Evolutionary conservation across 1,139 yeast species (phyloP), one percentile per base, ranked within the genome.

Genomic region (Candida dubliniensis): DNA sequence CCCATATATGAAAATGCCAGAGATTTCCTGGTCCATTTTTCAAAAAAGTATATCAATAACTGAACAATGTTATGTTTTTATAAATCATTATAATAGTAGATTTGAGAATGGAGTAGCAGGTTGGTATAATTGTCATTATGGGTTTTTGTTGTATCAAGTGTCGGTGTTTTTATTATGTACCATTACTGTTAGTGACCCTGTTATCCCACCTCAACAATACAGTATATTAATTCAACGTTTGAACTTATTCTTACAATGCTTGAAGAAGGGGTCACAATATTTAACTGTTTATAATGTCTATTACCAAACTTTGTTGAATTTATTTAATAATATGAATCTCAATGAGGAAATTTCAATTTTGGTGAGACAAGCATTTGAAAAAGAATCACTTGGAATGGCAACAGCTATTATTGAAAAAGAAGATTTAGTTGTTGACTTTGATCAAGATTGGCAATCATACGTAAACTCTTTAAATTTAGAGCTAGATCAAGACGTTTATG

Each of bases 371-470:
- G 30, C 29, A 10, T 34, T 18, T 23, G 30, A 34, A 5, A 34
- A 7, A 23, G 36, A 34, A n/a, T 9, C 12, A 12, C 2, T 33
- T 15, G 23, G 5, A 18, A 5, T 18, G 23, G 5, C 3, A 5
- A 18, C 23, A 18, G 5, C 5, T 18, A 18, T 23, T 9, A 5
- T 18, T 18, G 23, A 18, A 18, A 18, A 18, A 18, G 23, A 18
- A 18, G 23, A 18, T 6, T 33, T 14, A 10, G 10, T 12, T 5
- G 3, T 18, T 11, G 23, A 14, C 8, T 12, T 33, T 9, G 24
- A 34, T 34, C 36, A 26, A 34, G 30, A 34, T 18, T 34, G 36
- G 36, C 29, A 24, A 8, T 34, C 36, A 34, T 34, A 23, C n/a
- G 24, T 34, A 4, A 12, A 34, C 15, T 15, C 36, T 11, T 14